Evolutionary conservation across 1,139 yeast genomes (phyloP).

Genomic region (Hyphopichia khmerensis): DNA sequence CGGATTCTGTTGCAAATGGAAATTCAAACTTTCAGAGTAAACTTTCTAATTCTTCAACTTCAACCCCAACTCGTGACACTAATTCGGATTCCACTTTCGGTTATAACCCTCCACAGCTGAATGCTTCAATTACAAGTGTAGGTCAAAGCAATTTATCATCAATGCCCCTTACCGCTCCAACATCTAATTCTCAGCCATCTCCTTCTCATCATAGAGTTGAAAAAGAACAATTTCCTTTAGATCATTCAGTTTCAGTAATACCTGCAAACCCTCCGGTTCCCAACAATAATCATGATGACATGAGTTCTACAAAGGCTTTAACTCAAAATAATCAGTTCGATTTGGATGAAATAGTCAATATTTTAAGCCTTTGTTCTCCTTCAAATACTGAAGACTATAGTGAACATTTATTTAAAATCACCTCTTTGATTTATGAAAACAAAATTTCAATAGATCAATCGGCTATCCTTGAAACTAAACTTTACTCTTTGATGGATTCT

Average conservation of each 20-base stretch:
- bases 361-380: constrained; percentile 31
- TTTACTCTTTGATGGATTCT: constrained; percentile 23
- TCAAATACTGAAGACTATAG: constrained; percentile 34
- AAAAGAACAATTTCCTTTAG: neutral
- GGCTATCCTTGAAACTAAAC: constrained; percentile 22
- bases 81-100: neutral
- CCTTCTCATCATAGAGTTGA: neutral
- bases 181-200: constrained; percentile 5
- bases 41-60: neutral
- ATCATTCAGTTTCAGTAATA: constrained; percentile 1
- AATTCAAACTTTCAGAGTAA: neutral
- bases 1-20: neutral
- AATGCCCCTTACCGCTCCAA: constrained; percentile 6
- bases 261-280: constrained; percentile 3
- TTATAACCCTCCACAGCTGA: neutral
- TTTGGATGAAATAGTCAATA: constrained; percentile 26
- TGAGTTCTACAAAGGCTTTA: constrained; percentile 1
- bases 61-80: constrained; percentile 4
- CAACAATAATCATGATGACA: neutral
- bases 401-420: constrained; percentile 36
- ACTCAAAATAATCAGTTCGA: constrained; percentile 10
- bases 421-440: constrained; percentile 26
- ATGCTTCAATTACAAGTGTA: neutral
- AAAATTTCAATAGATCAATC: constrained; percentile 13
- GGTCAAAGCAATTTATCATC: constrained; percentile 2